Conservation (phyloP, 306 rosid species). For the Dalbergia cultrata region DNA sequence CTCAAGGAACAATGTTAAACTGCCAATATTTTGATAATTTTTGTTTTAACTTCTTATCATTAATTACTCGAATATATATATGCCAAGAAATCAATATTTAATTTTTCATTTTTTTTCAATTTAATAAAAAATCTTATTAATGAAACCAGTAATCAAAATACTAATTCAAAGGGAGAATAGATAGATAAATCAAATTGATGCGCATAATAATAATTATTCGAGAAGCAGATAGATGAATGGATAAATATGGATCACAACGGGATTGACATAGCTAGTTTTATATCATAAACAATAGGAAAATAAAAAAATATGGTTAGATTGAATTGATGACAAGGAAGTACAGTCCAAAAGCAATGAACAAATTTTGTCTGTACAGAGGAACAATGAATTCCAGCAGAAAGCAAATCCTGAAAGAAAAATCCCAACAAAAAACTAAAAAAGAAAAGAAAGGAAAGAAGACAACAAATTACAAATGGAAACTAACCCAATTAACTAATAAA, state of each 20-base stretch:
- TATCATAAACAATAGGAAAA: background rate
- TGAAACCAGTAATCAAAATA: background rate
- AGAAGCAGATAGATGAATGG: background rate
- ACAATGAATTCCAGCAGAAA: slow-evolving; percentile 29
- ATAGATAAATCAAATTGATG: background rate
- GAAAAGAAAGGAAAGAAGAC: background rate
- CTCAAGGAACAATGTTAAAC: too few relatives aligned
- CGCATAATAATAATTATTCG: background rate
- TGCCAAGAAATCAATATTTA: too few relatives aligned
- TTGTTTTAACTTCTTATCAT: too few relatives aligned
- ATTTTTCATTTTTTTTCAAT: too few relatives aligned
- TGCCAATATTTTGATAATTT: too few relatives aligned
- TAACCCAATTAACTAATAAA: background rate
- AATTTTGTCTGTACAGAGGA: slow-evolving; percentile 65
- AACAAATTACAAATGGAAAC: slow-evolving; percentile 17
- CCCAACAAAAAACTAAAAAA: slow-evolving; percentile 4
- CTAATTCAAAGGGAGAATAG: background rate
- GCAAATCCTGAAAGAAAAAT: slow-evolving; percentile 42
- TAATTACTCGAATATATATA: too few relatives aligned
- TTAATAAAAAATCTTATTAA: background rate
- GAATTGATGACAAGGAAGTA: slow-evolving; percentile 33
- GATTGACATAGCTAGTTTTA: background rate
- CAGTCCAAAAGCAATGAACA: slow-evolving; percentile 61
- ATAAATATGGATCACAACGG: background rate
- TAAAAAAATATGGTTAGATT: slow-evolving; percentile 38